Evolutionary conservation across 345 rosid species (phyloP), one percentile per base, ranked within the genome.

Genomic region (Citrus cavaleriei): DNA sequence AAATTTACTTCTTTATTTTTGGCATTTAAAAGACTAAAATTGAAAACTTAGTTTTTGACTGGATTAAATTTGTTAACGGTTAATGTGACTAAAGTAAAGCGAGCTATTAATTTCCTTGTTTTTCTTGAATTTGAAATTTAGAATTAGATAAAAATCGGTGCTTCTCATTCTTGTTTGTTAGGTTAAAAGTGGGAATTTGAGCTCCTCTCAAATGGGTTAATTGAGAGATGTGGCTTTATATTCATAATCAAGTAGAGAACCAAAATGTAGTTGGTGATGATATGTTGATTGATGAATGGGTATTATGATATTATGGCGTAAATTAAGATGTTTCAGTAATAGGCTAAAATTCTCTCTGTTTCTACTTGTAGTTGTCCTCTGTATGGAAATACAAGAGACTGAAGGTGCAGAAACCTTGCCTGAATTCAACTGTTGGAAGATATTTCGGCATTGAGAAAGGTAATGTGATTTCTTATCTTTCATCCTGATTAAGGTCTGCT

Each of bases 331-430:
- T 61, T 51, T 61, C 60, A 59, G 32, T 7, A 7, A 13, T 63
- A 16, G 65, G 59, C 70, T 75, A 75, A 54, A 10, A 22, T 27
- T 42, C 13, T 5, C 46, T 65, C 63, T 82, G 60, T 58, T 79
- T 69, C 77, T 74, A 68, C 66, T 76, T 80, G 38, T 89, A 95
- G 97, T 77, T 93, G 77, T 85, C 94, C 49, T 90, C 94, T 63
- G 88, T 95, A 4, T 93, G 99, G 99, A 88, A 89, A 77, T 88
- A 70, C 86, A 93, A 86, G 81, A 91, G 87, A 82, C 76, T 86
- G 77, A 95, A 90, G 83, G 81, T 86, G 85, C 94, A 87, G 73
- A 95, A 86, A 59, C 93, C 99, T 79, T 93, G 99, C 80, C 86
- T 90, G 3, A 84, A 84, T 85, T 81, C 90, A 73, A 88, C 88